Base-by-base conservation (phyloP, 2,329 filamentous ascomycete genomes). In the Escovopsis weberi region DNA sequence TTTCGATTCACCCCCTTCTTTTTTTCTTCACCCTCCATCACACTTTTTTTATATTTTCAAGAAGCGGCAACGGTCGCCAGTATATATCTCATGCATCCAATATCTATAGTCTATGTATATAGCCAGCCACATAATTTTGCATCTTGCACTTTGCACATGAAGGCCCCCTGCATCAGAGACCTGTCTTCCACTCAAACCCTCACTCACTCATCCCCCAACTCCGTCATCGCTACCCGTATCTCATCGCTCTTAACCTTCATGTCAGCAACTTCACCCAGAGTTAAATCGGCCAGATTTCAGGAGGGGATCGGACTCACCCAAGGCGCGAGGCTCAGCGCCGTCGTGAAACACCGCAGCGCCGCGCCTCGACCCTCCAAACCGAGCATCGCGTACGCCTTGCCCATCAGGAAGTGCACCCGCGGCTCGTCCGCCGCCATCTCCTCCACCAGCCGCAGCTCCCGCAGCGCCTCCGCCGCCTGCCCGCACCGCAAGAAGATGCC, bases 391-490 rank as follows among this genome's bases (percentile, higher is more conserved):
- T 40, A 40, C 12, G 44, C 44, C 41, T 43, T 41, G 6, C 44
- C 44, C 12, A 46, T 12, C 28, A 46, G 19, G 34, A 46, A 46
- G 44, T 46, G 41, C 8, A 43, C 44, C 32, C 38, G 38, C 1
- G 44, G 41, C 33, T 46, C 44, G 26, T 40, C 44, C 12, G 41
- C 26, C 19, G 44, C 41, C 35, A 43, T 40, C 38, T 43, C 26
- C 37, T 39, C 38, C 18, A 46, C 41, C n/a, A 35, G n/a, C 19
- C 39, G 37, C 28, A 46, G 32, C 26, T 43, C 44, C 26, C 34
- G 37, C 30, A 46, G 23, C 26, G 44, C 44, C 12, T 43, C 44
- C 26, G 26, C 5, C 12, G 44, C 41, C 26, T 43, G 44, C 15
- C 38, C 38, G 12, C 43, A 38, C 11, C 44, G 44, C 30, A 46